Conservation (phyloP, 768 basidiomycete species). For the Gautieria morchelliformis region DNA sequence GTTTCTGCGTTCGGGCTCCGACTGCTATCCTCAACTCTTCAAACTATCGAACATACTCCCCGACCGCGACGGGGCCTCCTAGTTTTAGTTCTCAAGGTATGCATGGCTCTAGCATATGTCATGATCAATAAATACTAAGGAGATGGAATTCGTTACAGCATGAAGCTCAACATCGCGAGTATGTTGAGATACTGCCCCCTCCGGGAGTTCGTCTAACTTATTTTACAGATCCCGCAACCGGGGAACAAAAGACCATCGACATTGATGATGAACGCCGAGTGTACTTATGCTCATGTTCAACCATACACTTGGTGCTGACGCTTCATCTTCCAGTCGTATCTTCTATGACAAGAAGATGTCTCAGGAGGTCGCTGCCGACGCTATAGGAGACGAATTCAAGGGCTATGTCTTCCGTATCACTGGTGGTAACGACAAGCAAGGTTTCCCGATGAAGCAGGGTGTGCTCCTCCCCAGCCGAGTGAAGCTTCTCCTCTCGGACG, state of each 20-base stretch:
- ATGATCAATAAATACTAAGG: background rate
- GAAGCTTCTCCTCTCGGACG: constrained; percentile 85
- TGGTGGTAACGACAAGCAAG: constrained; percentile 97
- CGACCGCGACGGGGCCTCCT: constrained; percentile 28
- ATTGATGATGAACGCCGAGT: constrained; percentile 84
- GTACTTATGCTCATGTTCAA: constrained; percentile 32
- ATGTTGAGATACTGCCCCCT: constrained; percentile 25
- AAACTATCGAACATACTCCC: background rate
- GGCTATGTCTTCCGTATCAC: constrained; percentile 96
- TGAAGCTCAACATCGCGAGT: constrained; percentile 99
- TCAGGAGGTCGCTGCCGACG: constrained; percentile 87
- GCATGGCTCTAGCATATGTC: constrained; percentile 4
- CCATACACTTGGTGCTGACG: background rate
- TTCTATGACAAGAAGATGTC: constrained; percentile 97
- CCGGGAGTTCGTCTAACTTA: constrained; percentile 7
- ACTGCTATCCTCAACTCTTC: constrained; percentile 2
- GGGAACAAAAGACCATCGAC: constrained; percentile 93
- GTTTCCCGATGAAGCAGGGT: constrained; percentile 99
- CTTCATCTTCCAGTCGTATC: constrained; percentile 52
- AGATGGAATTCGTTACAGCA: constrained; percentile 31
- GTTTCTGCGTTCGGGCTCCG: constrained; percentile 4
- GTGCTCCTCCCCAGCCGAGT: constrained; percentile 93
- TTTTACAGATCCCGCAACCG: constrained; percentile 81
- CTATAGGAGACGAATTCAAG: constrained; percentile 91
- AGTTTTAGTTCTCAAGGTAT: constrained; percentile 21